Evolutionary conservation across 352 stramenopile species (phyloP).

Genomic region (Plasmopara muralis): DNA sequence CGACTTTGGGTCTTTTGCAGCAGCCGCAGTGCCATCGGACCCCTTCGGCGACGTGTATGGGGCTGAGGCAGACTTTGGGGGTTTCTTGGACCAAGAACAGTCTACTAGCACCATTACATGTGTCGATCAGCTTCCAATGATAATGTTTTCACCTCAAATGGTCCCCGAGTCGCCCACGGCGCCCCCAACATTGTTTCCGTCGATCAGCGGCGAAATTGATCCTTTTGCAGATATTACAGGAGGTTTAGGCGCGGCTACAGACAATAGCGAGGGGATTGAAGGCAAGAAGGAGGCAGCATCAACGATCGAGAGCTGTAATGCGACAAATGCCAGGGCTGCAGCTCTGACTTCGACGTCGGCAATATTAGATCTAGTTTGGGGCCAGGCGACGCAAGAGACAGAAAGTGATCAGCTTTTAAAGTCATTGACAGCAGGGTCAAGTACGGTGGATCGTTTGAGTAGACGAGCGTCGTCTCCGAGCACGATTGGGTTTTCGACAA

Average conservation of each 20-base stretch:
- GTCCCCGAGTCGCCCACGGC: slow-evolving; percentile 4
- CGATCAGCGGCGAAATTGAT: slow-evolving; percentile 27
- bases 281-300: neutral
- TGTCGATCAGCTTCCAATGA: slow-evolving; percentile 16
- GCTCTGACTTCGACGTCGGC: slow-evolving; percentile 12
- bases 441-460: neutral
- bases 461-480: slow-evolving; percentile 13
- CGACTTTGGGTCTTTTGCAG: slow-evolving; percentile 38
- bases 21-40: slow-evolving; percentile 28
- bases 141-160: slow-evolving; percentile 38
- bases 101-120: neutral
- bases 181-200: slow-evolving; percentile 16
- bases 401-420: slow-evolving; percentile 3
- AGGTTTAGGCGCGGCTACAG: slow-evolving; percentile 1
- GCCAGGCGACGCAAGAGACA: slow-evolving; percentile 10
- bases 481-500: slow-evolving; percentile 13
- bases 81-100: slow-evolving; percentile 6
- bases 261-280: neutral
- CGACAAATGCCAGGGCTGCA: neutral
- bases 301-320: slow-evolving; percentile 1
- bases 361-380: slow-evolving; percentile 29
- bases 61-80: slow-evolving; percentile 18
- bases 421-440: slow-evolving; percentile 6
- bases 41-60: slow-evolving; percentile 38
- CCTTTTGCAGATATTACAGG: slow-evolving; percentile 35